These are phyloP conservation scores for Litchi chinensis DNA, from an alignment of 345 rosid species.

Conservation along the genomic window DNA sequence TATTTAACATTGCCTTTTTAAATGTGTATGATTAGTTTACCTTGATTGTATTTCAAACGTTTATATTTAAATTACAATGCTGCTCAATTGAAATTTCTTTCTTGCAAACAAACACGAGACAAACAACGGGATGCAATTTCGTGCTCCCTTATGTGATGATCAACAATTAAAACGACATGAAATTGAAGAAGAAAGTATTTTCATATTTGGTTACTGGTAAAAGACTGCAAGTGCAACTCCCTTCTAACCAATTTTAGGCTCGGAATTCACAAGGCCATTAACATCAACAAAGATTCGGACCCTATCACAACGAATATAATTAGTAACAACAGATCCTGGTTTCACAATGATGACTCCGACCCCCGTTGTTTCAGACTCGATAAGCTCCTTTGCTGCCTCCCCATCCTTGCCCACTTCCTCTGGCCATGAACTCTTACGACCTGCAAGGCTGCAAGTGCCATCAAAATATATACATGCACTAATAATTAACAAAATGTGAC, in stretches of 20 bases:
- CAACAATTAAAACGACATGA: background rate
- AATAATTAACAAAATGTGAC: background rate
- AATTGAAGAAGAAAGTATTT: background rate
- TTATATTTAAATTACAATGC: background rate
- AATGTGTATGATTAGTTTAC: too few species aligned
- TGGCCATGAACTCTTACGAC: slow-evolving; percentile 25
- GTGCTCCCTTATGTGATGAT: background rate
- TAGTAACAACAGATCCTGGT: background rate
- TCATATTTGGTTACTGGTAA: background rate
- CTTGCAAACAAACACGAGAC: background rate
- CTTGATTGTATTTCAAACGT: background rate
- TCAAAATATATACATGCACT: background rate
- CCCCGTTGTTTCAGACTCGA: slow-evolving; percentile 10
- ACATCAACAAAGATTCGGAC: slow-evolving; percentile 18
- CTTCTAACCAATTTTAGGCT: background rate
- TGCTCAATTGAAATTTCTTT: background rate
- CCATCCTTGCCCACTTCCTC: slow-evolving; percentile 17
- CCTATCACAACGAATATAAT: slow-evolving; percentile 20
- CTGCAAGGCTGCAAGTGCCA: slow-evolving; percentile 14
- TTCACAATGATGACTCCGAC: background rate
- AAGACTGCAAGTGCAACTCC: background rate
- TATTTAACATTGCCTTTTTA: too few species aligned
- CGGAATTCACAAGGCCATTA: background rate
- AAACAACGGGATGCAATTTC: background rate
- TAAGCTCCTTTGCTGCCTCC: slow-evolving; percentile 2